Percentiles rank a stretch among this genome's conserved stretches.
Evolutionary conservation across 306 rosid species (phyloP).

Genomic region (Hippophae rhamnoides): DNA sequence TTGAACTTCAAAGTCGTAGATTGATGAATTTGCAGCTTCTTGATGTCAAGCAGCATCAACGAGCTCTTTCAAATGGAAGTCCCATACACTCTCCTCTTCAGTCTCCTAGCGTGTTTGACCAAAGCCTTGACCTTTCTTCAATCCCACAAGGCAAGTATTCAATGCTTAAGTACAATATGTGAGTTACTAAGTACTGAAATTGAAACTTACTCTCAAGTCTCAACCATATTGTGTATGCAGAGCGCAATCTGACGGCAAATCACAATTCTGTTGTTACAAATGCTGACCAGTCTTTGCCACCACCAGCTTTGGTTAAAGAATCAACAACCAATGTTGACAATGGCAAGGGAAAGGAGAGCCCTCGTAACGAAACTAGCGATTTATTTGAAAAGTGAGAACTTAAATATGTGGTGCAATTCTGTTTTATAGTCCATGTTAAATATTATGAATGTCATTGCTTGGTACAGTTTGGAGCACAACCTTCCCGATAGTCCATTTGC

Average conservation of each 20-base stretch:
- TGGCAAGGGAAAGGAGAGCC: slow-evolving; percentile 43
- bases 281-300: slow-evolving; percentile 27
- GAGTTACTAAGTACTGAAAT: no score
- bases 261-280: slow-evolving; percentile 18
- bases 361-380: slow-evolving; percentile 39
- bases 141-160: slow-evolving; percentile 13
- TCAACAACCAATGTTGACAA: slow-evolving; percentile 21
- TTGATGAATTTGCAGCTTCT: slow-evolving; percentile 84
- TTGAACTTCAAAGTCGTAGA: slow-evolving; percentile 81
- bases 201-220: no score
- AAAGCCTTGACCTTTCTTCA: slow-evolving; percentile 30
- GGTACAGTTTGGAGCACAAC: slow-evolving; percentile 88
- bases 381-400: slow-evolving; percentile 60
- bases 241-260: slow-evolving; percentile 28
- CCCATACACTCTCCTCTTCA: slow-evolving; percentile 65
- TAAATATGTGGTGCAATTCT: slow-evolving; percentile 9
- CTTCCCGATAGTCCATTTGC: slow-evolving; percentile 98
- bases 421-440: not conserved
- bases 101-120: slow-evolving; percentile 50
- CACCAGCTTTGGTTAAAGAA: slow-evolving; percentile 20
- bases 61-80: slow-evolving; percentile 54
- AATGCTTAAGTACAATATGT: no score
- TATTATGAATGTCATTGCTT: slow-evolving; percentile 6
- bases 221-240: slow-evolving; percentile 19
- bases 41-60: slow-evolving; percentile 73